These are phyloP conservation scores for Botryobasidium botryosum DNA, from an alignment of 768 basidiomycete genomes.

Conservation along the genomic window DNA sequence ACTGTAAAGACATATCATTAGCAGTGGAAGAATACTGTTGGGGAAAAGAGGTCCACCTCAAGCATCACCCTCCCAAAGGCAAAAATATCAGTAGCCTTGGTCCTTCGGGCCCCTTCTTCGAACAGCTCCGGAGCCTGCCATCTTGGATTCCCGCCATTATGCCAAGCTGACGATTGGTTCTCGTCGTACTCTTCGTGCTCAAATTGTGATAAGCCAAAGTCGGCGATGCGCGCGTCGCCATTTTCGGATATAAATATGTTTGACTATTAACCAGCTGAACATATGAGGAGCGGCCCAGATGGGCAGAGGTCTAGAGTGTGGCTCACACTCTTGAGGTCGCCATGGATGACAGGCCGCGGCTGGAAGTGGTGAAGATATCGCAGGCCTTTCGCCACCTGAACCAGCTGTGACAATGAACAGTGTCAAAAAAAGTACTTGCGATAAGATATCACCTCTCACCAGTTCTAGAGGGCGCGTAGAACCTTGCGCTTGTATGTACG, in stretches of 20 bases:
- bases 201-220: conserved; percentile 3
- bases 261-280: not conserved
- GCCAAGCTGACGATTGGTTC: not conserved
- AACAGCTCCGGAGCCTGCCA: conserved; percentile 3
- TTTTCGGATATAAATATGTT: conserved; percentile 1
- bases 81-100: conserved; percentile 3
- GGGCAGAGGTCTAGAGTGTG: not conserved
- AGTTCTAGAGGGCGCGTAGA: not conserved
- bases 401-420: not conserved
- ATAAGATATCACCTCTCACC: not conserved
- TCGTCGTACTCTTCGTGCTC: conserved; percentile 2
- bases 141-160: too few species aligned
- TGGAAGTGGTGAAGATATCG: conserved; percentile 6
- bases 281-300: not conserved
- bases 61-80: conserved; percentile 6
- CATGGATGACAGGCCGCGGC: conserved; percentile 4
- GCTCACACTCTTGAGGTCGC: conserved; percentile 7
- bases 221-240: too few species aligned
- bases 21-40: not conserved
- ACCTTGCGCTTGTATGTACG: not conserved
- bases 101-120: conserved; percentile 3
- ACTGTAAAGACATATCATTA: not conserved
- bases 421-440: not conserved
- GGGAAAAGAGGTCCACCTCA: not conserved
- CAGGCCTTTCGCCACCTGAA: conserved; percentile 1